These are phyloP conservation scores for Paracorniculantispora psalliotae DNA, from an alignment of 2,329 filamentous ascomycete genomes.

Conservation along the genomic window DNA sequence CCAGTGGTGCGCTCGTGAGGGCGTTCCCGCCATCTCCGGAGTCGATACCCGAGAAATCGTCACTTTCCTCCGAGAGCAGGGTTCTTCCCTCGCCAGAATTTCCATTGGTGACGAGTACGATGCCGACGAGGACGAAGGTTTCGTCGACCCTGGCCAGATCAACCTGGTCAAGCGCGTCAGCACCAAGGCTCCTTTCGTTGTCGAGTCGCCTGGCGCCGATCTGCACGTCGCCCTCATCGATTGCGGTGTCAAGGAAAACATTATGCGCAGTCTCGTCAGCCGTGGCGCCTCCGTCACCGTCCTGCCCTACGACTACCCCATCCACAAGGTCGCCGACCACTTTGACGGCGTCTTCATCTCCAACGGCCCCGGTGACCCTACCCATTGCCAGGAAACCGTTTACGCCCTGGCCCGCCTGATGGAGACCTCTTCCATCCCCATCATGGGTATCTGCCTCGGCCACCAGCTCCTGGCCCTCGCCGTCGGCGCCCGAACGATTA, in stretches of 20 bases:
- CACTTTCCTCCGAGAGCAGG: conserved; percentile 90
- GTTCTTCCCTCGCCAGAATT: conserved; percentile 91
- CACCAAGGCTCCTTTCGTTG: conserved; percentile 97
- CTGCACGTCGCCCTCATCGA: conserved; percentile 93
- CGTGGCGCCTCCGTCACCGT: conserved; percentile 89
- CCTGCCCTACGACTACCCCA: conserved; percentile 94
- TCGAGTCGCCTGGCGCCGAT: conserved; percentile 75
- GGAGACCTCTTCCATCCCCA: conserved; percentile 81
- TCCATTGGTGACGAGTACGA: conserved; percentile 97
- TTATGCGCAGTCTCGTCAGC: conserved; percentile 86
- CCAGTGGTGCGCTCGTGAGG: conserved; percentile 94
- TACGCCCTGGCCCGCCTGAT: conserved; percentile 90
- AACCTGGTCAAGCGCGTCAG: conserved; percentile 94
- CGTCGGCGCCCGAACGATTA: conserved; percentile 82
- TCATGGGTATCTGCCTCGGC: conserved; percentile 97
- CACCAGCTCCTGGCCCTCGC: conserved; percentile 94
- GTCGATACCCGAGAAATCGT: conserved; percentile 97
- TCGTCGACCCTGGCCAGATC: conserved; percentile 90
- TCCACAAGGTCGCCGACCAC: conserved; percentile 96
- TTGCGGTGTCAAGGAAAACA: conserved; percentile 99
- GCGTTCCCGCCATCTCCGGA: conserved; percentile 90
- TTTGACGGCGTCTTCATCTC: conserved; percentile 99
- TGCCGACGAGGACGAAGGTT: conserved; percentile 95
- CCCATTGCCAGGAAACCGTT: conserved; percentile 90
- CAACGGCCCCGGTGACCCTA: conserved; percentile 96